Evolutionary conservation across 805 yeast genomes (phyloP).

Genomic region (Schizosaccharomyces japonicus): DNA sequence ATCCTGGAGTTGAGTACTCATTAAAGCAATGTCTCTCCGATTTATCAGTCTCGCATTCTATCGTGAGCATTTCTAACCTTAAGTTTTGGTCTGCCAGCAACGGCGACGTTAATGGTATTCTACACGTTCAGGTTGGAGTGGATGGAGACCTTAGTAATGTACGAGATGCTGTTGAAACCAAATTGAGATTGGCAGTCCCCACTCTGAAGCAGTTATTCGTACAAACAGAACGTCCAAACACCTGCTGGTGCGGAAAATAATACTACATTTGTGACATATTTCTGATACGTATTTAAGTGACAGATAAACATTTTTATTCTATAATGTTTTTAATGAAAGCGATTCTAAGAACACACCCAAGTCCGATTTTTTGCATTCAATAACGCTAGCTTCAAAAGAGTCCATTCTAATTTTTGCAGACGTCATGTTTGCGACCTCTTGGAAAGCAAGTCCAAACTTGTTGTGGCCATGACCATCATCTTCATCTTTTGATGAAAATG

Average conservation of each 20-base stretch:
- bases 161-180: constrained; percentile 33
- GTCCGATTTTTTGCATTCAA: constrained; percentile 74
- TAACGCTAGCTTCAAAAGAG: constrained; percentile 82
- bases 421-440: constrained; percentile 57
- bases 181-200: constrained; percentile 18
- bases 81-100: constrained; percentile 60
- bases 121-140: constrained; percentile 48
- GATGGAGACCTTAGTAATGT: constrained; percentile 44
- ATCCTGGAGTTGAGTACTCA: constrained; percentile 32
- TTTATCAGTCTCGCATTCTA: constrained; percentile 38
- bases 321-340: constrained; percentile 15
- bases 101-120: constrained; percentile 37
- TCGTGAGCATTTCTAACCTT: constrained; percentile 66
- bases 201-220: constrained; percentile 9
- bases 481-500: constrained; percentile 20
- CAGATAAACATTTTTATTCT: background rate
- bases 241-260: constrained; percentile 2
- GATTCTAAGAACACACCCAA: constrained; percentile 67
- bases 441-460: constrained; percentile 77
- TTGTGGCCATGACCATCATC: constrained; percentile 32
- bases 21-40: constrained; percentile 46
- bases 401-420: constrained; percentile 80
- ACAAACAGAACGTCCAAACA: constrained; percentile 8
- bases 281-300: background rate
- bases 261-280: background rate